Evolutionary conservation across 2,329 filamentous ascomycete genomes (phyloP), one percentile per base, ranked within the genome.

Genomic region (Exophiala lecanii-corni): DNA sequence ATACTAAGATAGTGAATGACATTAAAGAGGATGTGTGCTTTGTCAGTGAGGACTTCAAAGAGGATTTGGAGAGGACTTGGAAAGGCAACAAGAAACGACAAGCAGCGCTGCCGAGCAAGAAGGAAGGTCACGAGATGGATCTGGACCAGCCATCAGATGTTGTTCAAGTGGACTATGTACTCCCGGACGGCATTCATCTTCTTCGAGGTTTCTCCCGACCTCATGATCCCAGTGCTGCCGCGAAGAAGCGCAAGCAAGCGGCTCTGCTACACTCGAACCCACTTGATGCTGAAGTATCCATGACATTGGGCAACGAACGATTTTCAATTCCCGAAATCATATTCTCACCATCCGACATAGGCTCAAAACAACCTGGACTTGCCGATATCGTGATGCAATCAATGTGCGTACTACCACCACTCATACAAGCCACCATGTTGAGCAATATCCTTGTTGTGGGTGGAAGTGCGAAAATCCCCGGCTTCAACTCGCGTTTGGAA

Each of bases 11-110:
- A 38, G 88, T 96, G 61, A 95, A 95, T 58, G 86, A 96, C 63
- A 89, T 97, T 65, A 98, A 98, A 61, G 92, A 98, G 62, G 76
- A 83, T 3, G 81, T 85, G 1, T 94, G 87, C 60, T 97, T 85
- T 56, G 81, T 96, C 9, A 84, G 85, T 2, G 69, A 78, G 1
- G 80, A 94, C 59, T 96, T 97, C 63, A 70, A 73, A 18, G 59
- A 63, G 5, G 87, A 96, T 55, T 75, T 98, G 25, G 89, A 97
- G 50, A 76, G 74, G 51, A 83, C 82, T 0, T 95, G 89, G 88
- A 92, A 88, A 62, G 85, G 83, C 5, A 80, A 84, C 1, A 69
- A 79, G 47, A 64, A 62, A 36, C 58, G 30, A n/a, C 36, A 39
- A 32, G 45, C 31, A 20, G 13, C 36, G 2, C 9, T 9, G 9